A percentile compares a stretch with the other conserved stretches of the same genome.
Conservation (phyloP, 139 green algal genomes). For the Asterochloris sp. region DNA sequence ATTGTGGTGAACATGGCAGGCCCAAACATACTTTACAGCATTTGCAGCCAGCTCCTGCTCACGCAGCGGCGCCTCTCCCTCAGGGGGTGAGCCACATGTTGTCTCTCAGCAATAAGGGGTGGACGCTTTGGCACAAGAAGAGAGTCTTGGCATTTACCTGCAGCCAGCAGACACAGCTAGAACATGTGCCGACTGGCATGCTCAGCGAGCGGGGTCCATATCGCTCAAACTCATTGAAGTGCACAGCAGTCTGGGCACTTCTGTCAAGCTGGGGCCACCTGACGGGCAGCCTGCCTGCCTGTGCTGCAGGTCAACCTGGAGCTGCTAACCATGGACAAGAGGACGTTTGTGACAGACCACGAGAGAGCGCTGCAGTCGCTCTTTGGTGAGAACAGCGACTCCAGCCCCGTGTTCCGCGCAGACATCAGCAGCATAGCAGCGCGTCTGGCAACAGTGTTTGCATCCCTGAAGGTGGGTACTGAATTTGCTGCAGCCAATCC, state of each 20-base stretch:
- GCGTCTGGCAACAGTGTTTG: slow-evolving; percentile 63
- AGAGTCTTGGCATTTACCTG: too few relatives aligned
- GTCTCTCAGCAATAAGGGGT: too few relatives aligned
- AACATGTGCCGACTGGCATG: too few relatives aligned
- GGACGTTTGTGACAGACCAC: slow-evolving; percentile 79
- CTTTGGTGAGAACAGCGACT: slow-evolving; percentile 40
- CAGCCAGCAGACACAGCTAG: too few relatives aligned
- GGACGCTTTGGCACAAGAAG: too few relatives aligned
- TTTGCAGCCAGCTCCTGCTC: neutral
- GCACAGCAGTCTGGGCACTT: neutral
- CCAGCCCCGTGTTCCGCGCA: slow-evolving; percentile 16
- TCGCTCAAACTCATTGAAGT: neutral
- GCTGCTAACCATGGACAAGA: slow-evolving; percentile 74
- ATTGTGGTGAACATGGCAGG: too few relatives aligned
- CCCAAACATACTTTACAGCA: neutral
- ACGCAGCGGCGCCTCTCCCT: too few relatives aligned
- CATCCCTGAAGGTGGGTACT: slow-evolving; percentile 51
- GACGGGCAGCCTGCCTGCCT: neutral
- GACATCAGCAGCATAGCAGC: slow-evolving; percentile 51
- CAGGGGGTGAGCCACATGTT: too few relatives aligned
- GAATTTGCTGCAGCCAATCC: neutral
- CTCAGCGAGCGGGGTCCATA: too few relatives aligned
- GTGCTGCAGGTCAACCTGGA: slow-evolving; percentile 70
- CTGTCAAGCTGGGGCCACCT: neutral
- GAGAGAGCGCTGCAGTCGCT: slow-evolving; percentile 49